Evolutionary conservation across 352 stramenopile species (phyloP), one percentile per base, ranked within the genome.

Genomic region (Phytophthora fragariae): DNA sequence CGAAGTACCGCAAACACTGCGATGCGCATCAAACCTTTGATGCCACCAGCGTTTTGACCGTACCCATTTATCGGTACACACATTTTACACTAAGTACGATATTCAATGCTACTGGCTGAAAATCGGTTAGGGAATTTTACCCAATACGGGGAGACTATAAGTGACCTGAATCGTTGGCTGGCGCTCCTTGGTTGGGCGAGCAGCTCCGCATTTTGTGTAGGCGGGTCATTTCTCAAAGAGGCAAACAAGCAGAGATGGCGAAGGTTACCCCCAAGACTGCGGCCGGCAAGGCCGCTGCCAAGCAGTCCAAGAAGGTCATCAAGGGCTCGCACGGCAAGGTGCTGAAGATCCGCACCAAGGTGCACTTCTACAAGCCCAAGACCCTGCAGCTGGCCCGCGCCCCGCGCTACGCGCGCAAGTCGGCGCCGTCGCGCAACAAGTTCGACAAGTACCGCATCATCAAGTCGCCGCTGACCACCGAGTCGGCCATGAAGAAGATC

Each of bases 401-500:
- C 56, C 98, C 98, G 33, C 99, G 98, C 81, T 99, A 99, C 83
- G 84, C 92, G n/a, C 85, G 81, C 76, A 99, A 98, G 87, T 83
- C 92, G 70, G 88, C 98, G 39, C 92, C 95, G 29, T 96, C 86
- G 82, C 96, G 97, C 88, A 98, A 92, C 83, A 98, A 98, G 78
- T 87, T 99, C 72, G 97, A 99, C 89, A 99, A 99, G 92, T 99
- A 99, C 90, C 93, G 96, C 83, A 98, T 99, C 79, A 99, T 99
- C 89, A 99, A 99, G 92, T 97, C 98, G 69, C 98, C 98, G 46
- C 85, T 99, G 57, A 99, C 98, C 62, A 99, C 98, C 41, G 98
- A 99, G 86, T 99, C 97, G 77, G 98, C 98, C 67, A 99, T 99
- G 98, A 99, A 99, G 91, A 99, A 99, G 86, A 99, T 99, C 75